Percentiles rank a stretch among this genome's conserved stretches.
Evolutionary conservation across 164 flowering plant species (phyloP).

Genomic region (Dillenia suffruticosa): DNA sequence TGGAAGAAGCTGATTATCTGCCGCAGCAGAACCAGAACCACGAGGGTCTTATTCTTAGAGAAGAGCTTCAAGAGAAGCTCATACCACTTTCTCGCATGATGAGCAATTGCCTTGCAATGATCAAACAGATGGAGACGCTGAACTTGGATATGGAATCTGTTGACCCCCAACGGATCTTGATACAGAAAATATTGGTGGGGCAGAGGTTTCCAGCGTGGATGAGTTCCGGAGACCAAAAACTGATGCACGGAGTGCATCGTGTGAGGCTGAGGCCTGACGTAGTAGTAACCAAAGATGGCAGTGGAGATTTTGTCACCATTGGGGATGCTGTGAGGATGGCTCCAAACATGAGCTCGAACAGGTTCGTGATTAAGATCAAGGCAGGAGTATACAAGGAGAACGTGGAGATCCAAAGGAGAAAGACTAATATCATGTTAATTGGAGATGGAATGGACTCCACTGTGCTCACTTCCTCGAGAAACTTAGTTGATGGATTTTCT

Average conservation of each 20-base stretch:
- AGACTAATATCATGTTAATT: conserved; percentile 41
- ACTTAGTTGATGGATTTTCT: conserved; percentile 39
- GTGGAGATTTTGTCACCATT: conserved; percentile 28
- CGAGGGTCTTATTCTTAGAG: conserved; percentile 13
- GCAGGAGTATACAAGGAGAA: conserved; percentile 54
- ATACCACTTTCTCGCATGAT: conserved; percentile 33
- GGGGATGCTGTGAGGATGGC: conserved; percentile 41
- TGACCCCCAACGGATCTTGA: neutral
- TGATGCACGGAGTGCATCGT: conserved; percentile 13
- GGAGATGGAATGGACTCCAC: conserved; percentile 57
- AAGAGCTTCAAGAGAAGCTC: conserved; percentile 18
- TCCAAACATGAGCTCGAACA: conserved; percentile 26
- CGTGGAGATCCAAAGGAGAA: conserved; percentile 34
- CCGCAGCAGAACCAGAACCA: neutral
- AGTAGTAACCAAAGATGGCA: conserved; percentile 41
- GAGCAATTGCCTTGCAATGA: conserved; percentile 36
- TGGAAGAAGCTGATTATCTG: conserved; percentile 14
- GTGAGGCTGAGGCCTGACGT: conserved; percentile 11
- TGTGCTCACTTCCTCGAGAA: conserved; percentile 34
- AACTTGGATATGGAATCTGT: neutral
- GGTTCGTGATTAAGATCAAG: conserved; percentile 42
- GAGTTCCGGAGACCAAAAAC: conserved; percentile 12
- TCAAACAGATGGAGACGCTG: conserved; percentile 24
- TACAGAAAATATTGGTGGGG: neutral
- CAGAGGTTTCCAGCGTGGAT: conserved; percentile 21